Evolutionary conservation across 1,139 yeast species (phyloP), one percentile per base, ranked within the genome.

Genomic region (Candida tetrigidarum): DNA sequence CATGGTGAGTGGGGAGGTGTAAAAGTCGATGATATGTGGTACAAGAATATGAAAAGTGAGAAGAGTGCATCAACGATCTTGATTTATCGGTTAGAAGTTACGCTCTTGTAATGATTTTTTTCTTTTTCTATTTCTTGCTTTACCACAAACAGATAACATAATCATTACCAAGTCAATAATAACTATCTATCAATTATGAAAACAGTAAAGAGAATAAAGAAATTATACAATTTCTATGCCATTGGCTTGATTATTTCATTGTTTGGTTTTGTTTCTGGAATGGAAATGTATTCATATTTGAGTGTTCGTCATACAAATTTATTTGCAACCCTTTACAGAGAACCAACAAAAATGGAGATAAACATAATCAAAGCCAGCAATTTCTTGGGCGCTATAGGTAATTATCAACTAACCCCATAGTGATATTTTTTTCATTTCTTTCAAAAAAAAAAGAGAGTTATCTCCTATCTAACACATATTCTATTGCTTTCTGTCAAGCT

Each of bases 341-440:
- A 40, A 2, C 50, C 61, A 8, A 43, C 58, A 6, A 52, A 50
- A 10, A 49, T 64, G 49, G 73, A 69, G 42, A 60, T 55, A 9
- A 58, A 61, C 12, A 43, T 69, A 44, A 44, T 69, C 11, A 58
- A 57, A 32, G 57, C 71, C 22, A 58, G 67, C 41, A 63, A 55
- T 43, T 54, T 69, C 3, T 55, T 69, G 12, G 76, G 76, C 0
- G 69, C 71, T 12, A 58, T 64, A 18, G 51, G 69, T 64, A 59
- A 34, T 52, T 62, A 51, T 14, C 26, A 8, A 25, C 25, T 14
- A 12, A 25, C 5, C 5, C 14, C 14, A 37, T 15, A 37, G 25
- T 11, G 4, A 15, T 25, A 11, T n/a, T 18, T 16, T 5, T 5
- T 26, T 14, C 10, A 6, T 7, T 14, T 14, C 16, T 11, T 18